Evolutionary conservation across 2,329 filamentous ascomycete species (phyloP).

Genomic region (Phaeoacremonium minimum): DNA sequence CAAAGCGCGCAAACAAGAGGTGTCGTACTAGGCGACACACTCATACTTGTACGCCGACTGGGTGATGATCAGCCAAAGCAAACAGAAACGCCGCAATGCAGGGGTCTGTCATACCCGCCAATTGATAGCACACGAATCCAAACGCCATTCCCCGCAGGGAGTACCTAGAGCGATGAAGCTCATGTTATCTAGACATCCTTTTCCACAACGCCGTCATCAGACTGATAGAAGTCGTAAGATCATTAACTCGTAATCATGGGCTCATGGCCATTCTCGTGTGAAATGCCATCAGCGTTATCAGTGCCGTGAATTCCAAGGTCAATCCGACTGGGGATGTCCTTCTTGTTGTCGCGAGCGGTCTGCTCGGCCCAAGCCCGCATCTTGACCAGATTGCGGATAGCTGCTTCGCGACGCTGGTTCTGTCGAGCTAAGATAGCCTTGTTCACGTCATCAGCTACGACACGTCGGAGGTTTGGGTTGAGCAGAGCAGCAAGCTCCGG

Average conservation of each 20-base stretch:
- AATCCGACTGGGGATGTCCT: slow-evolving; percentile 32
- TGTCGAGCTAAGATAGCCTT: slow-evolving; percentile 76
- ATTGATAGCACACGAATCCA: no score
- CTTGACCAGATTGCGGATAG: slow-evolving; percentile 75
- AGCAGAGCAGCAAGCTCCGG: slow-evolving; percentile 73
- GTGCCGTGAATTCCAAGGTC: slow-evolving; percentile 33
- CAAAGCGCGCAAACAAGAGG: no score
- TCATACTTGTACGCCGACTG: no score
- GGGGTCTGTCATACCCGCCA: no score
- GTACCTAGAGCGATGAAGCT: no score
- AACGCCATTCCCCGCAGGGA: no score
- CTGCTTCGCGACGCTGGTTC: slow-evolving; percentile 70
- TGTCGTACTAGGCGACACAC: no score
- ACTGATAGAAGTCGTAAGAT: no score
- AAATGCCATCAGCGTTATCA: slow-evolving; percentile 17
- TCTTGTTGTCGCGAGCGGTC: slow-evolving; percentile 42
- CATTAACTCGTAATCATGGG: slow-evolving; percentile 46
- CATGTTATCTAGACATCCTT: no score
- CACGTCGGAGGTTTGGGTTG: slow-evolving; percentile 71
- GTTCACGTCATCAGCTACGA: slow-evolving; percentile 86
- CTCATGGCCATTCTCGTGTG: slow-evolving; percentile 38
- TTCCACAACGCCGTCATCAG: no score
- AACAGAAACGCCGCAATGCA: no score
- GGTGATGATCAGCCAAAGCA: no score
- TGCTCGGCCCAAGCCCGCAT: slow-evolving; percentile 83